Conservation (phyloP, 2,329 filamentous ascomycete species). For the Boeremia lycopersici region DNA sequence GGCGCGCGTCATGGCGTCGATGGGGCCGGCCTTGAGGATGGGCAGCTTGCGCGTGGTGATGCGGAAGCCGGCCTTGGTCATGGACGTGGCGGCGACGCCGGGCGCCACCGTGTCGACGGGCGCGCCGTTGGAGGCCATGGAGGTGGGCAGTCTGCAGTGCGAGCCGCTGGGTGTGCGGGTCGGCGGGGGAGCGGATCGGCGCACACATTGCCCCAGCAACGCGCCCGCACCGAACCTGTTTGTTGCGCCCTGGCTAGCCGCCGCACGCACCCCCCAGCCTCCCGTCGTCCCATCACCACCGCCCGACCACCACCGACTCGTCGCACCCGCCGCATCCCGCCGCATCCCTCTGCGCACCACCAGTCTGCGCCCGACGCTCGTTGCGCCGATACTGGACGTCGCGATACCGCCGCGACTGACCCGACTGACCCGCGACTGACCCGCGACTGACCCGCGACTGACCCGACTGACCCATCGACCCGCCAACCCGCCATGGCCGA, state of each 20-base stretch:
- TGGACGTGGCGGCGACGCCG: constrained; percentile 42
- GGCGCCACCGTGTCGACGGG: constrained; percentile 42
- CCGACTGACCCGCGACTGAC: constrained; percentile 12
- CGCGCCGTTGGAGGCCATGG: constrained; percentile 40
- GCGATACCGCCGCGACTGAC: background rate
- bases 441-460: background rate
- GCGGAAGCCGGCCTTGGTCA: constrained; percentile 62
- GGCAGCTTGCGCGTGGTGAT: constrained; percentile 88
- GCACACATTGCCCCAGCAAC: constrained; percentile 7
- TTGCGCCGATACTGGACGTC: too few species aligned
- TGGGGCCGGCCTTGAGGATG: constrained; percentile 89
- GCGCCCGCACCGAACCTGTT: too few species aligned
- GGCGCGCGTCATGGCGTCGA: constrained; percentile 79
- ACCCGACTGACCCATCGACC: background rate
- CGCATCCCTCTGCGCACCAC: background rate
- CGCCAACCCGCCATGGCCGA: constrained; percentile 59
- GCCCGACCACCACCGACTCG: background rate
- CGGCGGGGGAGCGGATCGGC: constrained; percentile 10
- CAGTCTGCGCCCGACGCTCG: too few species aligned
- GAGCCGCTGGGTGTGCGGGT: too few species aligned
- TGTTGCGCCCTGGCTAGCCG: background rate
- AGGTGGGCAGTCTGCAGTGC: background rate
- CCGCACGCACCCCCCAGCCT: constrained; percentile 12
- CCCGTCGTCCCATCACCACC: background rate
- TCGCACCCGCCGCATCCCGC: background rate